Base-by-base conservation (phyloP, 202 grass and related monocot genomes). In the Schoenoplectus tabernaemontani region DNA sequence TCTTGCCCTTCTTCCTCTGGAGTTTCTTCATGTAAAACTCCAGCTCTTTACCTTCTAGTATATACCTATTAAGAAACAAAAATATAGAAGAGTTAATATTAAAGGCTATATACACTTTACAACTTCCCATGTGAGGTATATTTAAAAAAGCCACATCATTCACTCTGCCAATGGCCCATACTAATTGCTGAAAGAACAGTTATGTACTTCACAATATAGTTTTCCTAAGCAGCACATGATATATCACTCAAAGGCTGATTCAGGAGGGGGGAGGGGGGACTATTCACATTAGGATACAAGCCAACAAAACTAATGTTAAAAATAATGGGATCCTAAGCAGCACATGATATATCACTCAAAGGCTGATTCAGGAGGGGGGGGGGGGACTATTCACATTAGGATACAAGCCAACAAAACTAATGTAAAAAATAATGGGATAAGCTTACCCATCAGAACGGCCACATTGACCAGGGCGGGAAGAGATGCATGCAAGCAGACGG, bases 11-110 rank as follows among this genome's bases (percentile, higher is more conserved):
- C 85, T 97, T 97, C 82, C 46, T 89, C 76, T 97, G 93, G 34
- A 97, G 82, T 78, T 97, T 97, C 85, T 88, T 97, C 87, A 85
- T 90, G 87, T 97, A 93, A 81, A 97, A 97, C 65, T 93, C 93
- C 0, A 97, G 91, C 84, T 97, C 93, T 44, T 93, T 97, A 4
- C 94, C 94, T 85, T 97, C 94, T 6, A 97, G 84, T 56, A 97
- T 93, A 38, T 92, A 97, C 0, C 94, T 97, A 82, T 16, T n/a
- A 75, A 54, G 7, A 56, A 54, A 23, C 38, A 69, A 33, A 61
- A 72, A 16, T 30, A 24, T 0, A 17, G 42, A 47, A 47, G 34
- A 38, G n/a, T 65, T 47, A 8, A 47, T 1, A 47, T 1, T 26
- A 2, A 9, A 15, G 1, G 4, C 9, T 3, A 47, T 5, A 24